These are phyloP conservation scores for Russula sp. DNA, from an alignment of 768 basidiomycete species.

Conservation along the genomic window DNA sequence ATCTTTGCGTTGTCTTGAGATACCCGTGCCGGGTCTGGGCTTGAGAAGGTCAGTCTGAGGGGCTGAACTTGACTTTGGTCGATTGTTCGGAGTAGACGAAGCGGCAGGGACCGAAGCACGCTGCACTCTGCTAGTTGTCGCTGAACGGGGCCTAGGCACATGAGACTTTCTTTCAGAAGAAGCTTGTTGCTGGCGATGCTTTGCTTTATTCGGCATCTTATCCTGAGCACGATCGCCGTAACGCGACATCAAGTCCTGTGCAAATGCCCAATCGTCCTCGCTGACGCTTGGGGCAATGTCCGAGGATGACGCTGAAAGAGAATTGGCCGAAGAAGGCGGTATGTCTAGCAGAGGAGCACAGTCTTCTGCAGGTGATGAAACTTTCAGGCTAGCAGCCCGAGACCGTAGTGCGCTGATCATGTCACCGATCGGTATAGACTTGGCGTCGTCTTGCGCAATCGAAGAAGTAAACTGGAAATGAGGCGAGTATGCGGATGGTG, in stretches of 20 bases:
- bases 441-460: conserved; percentile 11
- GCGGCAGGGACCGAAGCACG: conserved; percentile 20
- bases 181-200: conserved; percentile 7
- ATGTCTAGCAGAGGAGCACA: conserved; percentile 1
- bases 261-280: conserved; percentile 41
- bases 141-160: conserved; percentile 1
- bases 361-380: conserved; percentile 24
- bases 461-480: conserved; percentile 30
- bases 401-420: conserved; percentile 41
- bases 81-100: conserved; percentile 10
- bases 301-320: conserved; percentile 17
- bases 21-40: not conserved
- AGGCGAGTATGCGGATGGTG: conserved; percentile 38
- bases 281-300: conserved; percentile 24
- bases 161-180: conserved; percentile 17
- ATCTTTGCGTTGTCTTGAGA: conserved; percentile 4
- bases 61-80: conserved; percentile 22
- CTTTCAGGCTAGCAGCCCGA: conserved; percentile 28
- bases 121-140: conserved; percentile 5
- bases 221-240: conserved; percentile 17
- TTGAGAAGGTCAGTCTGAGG: conserved; percentile 19
- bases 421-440: conserved; percentile 37
- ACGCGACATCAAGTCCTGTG: conserved; percentile 37
- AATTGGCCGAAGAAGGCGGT: conserved; percentile 13
- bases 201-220: conserved; percentile 7